Conservation (phyloP, 2,329 filamentous ascomycete species). For the Pseudocercospora ulei region DNA sequence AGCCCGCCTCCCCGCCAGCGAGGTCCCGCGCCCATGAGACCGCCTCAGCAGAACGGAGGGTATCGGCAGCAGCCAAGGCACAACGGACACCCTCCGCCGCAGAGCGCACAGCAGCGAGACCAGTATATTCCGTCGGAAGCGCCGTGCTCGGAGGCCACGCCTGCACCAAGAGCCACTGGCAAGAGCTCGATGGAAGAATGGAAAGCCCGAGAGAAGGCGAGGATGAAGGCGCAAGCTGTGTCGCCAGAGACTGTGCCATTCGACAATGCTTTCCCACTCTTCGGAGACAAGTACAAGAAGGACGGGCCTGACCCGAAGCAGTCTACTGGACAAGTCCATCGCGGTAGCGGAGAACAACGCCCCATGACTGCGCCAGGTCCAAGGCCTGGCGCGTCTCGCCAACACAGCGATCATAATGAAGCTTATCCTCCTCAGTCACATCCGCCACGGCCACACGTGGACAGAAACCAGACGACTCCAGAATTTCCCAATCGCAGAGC, state of each 20-base stretch:
- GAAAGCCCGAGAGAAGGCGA: conserved; percentile 31
- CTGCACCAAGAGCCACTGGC: conserved; percentile 4
- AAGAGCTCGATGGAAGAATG: conserved; percentile 32
- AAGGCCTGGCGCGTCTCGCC: conserved; percentile 13
- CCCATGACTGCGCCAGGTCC: conserved; percentile 11
- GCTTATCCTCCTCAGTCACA: conserved; percentile 4
- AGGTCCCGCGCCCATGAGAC: conserved; percentile 10
- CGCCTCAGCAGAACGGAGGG: conserved; percentile 8
- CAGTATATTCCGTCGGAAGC: conserved; percentile 7
- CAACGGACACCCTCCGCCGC: conserved; percentile 13
- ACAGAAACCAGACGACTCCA: conserved; percentile 11
- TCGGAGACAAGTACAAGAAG: conserved; percentile 32
- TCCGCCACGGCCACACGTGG: conserved; percentile 12
- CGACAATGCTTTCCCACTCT: conserved; percentile 44
- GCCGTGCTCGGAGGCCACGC: conserved; percentile 4
- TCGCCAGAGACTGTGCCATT: conserved; percentile 30
- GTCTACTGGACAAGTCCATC: conserved; percentile 18
- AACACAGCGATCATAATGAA: conserved; percentile 15
- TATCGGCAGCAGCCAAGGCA: conserved; percentile 11
- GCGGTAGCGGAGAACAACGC: conserved; percentile 24
- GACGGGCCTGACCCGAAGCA: conserved; percentile 22
- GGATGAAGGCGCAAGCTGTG: conserved; percentile 26
- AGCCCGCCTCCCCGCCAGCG: conserved; percentile 14
- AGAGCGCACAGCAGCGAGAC: conserved; percentile 3
- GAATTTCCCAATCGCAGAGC: conserved; percentile 4